Evolutionary conservation across 306 rosid species (phyloP).

Genomic region (Castanea mollissima): DNA sequence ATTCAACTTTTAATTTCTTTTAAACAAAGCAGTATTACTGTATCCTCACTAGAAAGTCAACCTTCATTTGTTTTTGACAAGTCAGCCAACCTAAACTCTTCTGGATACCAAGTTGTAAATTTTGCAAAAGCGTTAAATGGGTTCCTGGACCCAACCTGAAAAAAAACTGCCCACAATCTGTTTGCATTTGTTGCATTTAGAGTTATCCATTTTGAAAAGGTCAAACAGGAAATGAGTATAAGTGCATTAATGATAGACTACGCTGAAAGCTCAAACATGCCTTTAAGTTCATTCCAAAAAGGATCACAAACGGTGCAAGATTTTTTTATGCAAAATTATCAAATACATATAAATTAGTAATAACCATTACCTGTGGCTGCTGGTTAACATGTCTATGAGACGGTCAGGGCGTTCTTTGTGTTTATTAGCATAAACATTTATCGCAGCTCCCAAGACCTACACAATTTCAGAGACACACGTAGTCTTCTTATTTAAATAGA

Average conservation of each 20-base stretch:
- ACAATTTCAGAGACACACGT: slow-evolving; percentile 21
- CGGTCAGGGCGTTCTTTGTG: slow-evolving; percentile 99
- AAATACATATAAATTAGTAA: slow-evolving; percentile 6
- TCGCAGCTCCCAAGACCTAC: slow-evolving; percentile 96
- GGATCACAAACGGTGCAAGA: neutral
- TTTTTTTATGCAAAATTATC: slow-evolving; percentile 1
- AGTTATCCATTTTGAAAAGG: too few relatives aligned
- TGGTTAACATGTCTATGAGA: slow-evolving; percentile 94
- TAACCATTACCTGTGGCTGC: slow-evolving; percentile 81
- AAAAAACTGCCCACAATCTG: neutral
- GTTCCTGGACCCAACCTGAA: neutral
- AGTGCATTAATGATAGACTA: neutral
- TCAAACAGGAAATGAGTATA: neutral
- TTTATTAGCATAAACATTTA: slow-evolving; percentile 94
- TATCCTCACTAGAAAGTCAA: neutral
- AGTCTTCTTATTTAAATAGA: neutral
- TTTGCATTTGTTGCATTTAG: neutral
- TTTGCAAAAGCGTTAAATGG: neutral
- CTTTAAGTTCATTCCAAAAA: neutral
- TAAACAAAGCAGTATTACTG: neutral
- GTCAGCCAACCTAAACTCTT: neutral
- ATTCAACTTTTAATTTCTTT: neutral
- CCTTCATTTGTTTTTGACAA: neutral
- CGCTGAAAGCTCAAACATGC: too few relatives aligned
- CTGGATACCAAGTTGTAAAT: neutral